Base-by-base conservation (phyloP, 768 basidiomycete genomes). In the Pseudohyphozyma bogoriensis region DNA sequence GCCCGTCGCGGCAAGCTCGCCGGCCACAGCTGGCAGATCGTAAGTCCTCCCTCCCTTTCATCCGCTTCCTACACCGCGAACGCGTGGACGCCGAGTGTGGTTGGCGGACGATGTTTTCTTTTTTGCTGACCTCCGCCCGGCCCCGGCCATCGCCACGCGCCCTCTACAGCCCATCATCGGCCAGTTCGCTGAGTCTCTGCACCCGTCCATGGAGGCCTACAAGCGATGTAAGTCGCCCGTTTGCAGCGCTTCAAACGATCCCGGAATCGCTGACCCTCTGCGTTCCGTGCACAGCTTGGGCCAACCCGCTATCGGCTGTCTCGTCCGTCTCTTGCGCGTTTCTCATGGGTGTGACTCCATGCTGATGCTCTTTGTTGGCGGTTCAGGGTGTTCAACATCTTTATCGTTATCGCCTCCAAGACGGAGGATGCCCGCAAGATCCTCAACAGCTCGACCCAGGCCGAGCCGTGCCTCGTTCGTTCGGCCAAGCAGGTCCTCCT, bases 371-470 rank as follows among this genome's bases (percentile, higher is more conserved):
- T 31, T 31, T 42, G 28, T 2, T 54, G 12, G 18, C 22, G 32
- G 20, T 22, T 12, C 59, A 67, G 66, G 9, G 95, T 99, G 6
- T 99, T 99, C 78, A 93, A 99, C 76, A 96, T 99, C 51, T 33
- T 28, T 26, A 39, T 52, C 51, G 51, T 37, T n/a, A 37, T 37
- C 37, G 90, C 91, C 28, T 88, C 93, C 11, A 85, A 87, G 4
- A 97, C 90, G 69, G 85, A 93, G 67, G 89, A 83, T 74, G 78
- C 92, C 15, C 86, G 93, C 71, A 96, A 93, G 76, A 92, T 97
- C 68, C 78, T 99, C 72, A 96, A 97, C 78, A 90, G 90, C 7
- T 93, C 95, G 0, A 80, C 76, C 12, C 84, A 87, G 68, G 87
- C 95, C 31, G 92, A 96, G 73, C 95, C 95, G 0, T 93, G 89